Evolutionary conservation across 2,329 filamentous ascomycete species (phyloP).

Genomic region (Fusarium foetens): DNA sequence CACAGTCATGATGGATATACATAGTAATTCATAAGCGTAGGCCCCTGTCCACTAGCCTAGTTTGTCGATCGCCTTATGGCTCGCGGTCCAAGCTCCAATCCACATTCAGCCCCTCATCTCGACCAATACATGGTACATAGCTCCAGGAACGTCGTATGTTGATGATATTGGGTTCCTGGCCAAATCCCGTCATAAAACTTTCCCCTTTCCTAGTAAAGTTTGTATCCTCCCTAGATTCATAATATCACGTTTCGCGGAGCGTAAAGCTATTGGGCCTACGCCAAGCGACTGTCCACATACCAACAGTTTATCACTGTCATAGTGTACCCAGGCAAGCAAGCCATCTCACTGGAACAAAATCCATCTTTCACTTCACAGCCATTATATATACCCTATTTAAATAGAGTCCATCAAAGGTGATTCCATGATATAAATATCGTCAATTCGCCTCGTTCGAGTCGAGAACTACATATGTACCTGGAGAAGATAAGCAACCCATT

Average conservation of each 20-base stretch:
- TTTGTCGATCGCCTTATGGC: slow-evolving; percentile 16
- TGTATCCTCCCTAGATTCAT: not conserved
- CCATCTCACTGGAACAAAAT: not conserved
- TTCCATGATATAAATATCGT: slow-evolving; percentile 18
- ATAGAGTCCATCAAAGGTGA: not conserved
- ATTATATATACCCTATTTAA: not conserved
- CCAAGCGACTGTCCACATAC: not conserved
- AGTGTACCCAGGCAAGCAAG: not conserved
- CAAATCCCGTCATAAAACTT: not conserved
- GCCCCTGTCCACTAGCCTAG: slow-evolving; percentile 24
- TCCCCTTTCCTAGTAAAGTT: not conserved
- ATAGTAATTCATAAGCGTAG: slow-evolving; percentile 4
- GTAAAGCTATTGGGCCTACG: not conserved
- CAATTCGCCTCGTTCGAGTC: slow-evolving; percentile 32
- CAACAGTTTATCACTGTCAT: not conserved
- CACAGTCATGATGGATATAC: slow-evolving; percentile 17
- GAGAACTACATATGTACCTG: slow-evolving; percentile 33
- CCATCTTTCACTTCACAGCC: not conserved
- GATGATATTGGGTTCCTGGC: not conserved
- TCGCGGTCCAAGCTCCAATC: slow-evolving; percentile 33
- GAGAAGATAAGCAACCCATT: slow-evolving; percentile 28
- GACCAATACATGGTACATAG: not conserved
- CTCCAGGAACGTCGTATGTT: not conserved
- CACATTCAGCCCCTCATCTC: slow-evolving; percentile 12
- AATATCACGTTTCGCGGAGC: not conserved